Base-by-base conservation (phyloP, 257 asterid genomes). In the Jaltomata sinuosa region DNA sequence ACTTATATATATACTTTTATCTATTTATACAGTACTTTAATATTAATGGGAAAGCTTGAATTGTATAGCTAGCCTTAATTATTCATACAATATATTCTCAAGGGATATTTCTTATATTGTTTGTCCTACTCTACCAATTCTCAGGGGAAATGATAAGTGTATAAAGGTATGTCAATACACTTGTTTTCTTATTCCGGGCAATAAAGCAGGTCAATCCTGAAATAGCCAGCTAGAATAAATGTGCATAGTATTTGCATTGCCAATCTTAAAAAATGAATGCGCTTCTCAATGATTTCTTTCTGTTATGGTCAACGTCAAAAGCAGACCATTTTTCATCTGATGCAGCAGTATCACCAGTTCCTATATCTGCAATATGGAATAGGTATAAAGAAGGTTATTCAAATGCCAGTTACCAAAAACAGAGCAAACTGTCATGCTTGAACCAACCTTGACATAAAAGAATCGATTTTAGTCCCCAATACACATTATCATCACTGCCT, bases 391-490 rank as follows among this genome's bases (percentile, higher is more conserved):
- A 54, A 45, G 36, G 64, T 84, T 79, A 57, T 38, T 52, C 50
- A 80, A 81, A 83, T 1, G 9, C 74, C 62, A 82, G 50, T 36
- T 14, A 54, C 19, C 19, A 78, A 79, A 54, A 59, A 45, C n/a
- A 21, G 40, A 34, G 49, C 25, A 52, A 34, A 83, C 31, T 76
- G 76, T 16, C 8, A 45, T 15, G 36, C 42, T 32, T 25, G 50
- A 72, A 62, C 89, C 79, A 87, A 92, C 99, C 86, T 90, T 94
- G 99, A 78, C 64, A 87, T 54, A 93, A 62, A 19, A 94, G 67
- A 10, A 84, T 85, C n/a, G 96, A 87, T 52, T 87, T 90, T 47
- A 92, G 87, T 84, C 88, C 90, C 98, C 98, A 92, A 84, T 89
- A 92, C 64, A 84, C 90, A 52, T 77, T 85, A 55, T 96, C 98